Evolutionary conservation across 1,284 basidiomycete genomes (phyloP).

Genomic region (Rhodotorula glutinis): DNA sequence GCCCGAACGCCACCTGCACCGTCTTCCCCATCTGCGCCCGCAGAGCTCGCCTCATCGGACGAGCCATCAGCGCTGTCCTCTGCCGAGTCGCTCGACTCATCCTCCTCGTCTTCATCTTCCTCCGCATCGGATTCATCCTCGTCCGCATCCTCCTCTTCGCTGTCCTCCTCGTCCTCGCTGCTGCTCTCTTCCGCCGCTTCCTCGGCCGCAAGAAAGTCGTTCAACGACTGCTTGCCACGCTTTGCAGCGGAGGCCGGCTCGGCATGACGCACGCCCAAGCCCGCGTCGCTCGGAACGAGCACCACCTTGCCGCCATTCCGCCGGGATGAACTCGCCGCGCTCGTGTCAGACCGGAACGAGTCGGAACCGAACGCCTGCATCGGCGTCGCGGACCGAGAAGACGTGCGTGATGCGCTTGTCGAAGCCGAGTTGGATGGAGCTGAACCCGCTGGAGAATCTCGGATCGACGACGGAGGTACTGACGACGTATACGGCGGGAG

Average conservation of each 20-base stretch:
- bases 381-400: constrained; percentile 1
- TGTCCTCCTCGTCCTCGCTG: constrained; percentile 36
- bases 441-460: constrained; percentile 10
- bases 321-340: neutral
- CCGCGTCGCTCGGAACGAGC: constrained; percentile 22
- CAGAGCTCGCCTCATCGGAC: constrained; percentile 47
- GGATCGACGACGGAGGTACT: constrained; percentile 31
- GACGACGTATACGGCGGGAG: constrained; percentile 18
- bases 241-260: neutral
- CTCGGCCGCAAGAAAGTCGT: constrained; percentile 28
- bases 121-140: constrained; percentile 47
- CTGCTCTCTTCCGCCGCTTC: constrained; percentile 19
- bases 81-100: constrained; percentile 41
- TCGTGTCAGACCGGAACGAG: constrained; percentile 7
- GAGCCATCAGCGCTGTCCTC: too few relatives aligned
- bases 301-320: constrained; percentile 19
- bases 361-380: constrained; percentile 34
- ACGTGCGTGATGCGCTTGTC: neutral
- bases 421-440: neutral
- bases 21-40: constrained; percentile 13
- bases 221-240: constrained; percentile 3
- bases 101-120: constrained; percentile 42
- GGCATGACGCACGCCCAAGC: neutral
- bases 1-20: too few relatives aligned
- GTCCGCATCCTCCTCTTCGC: constrained; percentile 30